Evolutionary conservation across 441 rosid genomes (phyloP).

Genomic region (Bocquillonia castaneifolia): DNA sequence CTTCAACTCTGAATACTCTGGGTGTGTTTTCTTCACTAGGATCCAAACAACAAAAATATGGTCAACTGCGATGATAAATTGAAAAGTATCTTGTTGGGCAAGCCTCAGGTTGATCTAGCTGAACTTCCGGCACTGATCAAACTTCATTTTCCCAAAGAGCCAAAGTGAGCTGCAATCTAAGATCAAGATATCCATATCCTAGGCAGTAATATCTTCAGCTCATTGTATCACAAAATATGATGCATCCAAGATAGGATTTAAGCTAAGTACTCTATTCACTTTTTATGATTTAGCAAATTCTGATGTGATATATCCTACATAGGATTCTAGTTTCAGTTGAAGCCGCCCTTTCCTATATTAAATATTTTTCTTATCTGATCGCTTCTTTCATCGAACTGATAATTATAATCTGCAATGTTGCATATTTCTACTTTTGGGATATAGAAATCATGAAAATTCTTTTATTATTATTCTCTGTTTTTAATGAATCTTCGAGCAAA

Average conservation of each 20-base stretch:
- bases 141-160: slow-evolving; percentile 69
- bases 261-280: not conserved
- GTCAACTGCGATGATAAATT: slow-evolving; percentile 76
- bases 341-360: not conserved
- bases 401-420: not conserved
- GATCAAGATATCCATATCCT: slow-evolving; percentile 15
- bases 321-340: not conserved
- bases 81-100: slow-evolving; percentile 66
- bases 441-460: not conserved
- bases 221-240: slow-evolving; percentile 3
- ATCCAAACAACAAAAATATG: slow-evolving; percentile 68
- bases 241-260: no score
- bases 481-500: not conserved
- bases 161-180: slow-evolving; percentile 39
- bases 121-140: slow-evolving; percentile 82
- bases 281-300: not conserved
- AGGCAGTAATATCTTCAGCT: slow-evolving; percentile 10
- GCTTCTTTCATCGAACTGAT: not conserved
- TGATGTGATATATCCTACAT: not conserved
- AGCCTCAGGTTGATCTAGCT: slow-evolving; percentile 61
- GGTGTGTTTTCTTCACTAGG: slow-evolving; percentile 33
- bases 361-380: not conserved
- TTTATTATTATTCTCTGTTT: not conserved
- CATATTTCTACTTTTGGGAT: not conserved
- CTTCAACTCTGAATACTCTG: not conserved